Percentiles rank a stretch among this genome's conserved stretches.
Evolutionary conservation across 2,329 filamentous ascomycete species (phyloP).

Genomic region (Apiospora hydei): DNA sequence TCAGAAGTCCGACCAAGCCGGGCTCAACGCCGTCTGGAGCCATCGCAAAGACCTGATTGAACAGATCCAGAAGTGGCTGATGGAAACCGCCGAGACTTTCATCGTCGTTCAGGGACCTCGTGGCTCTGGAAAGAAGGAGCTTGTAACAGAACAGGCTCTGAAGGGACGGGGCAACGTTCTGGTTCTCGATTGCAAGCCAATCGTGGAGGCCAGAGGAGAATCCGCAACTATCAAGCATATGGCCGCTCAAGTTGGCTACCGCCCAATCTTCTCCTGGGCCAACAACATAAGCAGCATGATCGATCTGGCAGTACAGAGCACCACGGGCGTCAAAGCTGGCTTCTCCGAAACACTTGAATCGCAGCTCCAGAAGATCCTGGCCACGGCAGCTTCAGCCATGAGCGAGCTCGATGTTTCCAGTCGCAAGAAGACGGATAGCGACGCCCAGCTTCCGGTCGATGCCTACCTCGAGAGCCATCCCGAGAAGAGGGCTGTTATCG

Average conservation of each 20-base stretch:
- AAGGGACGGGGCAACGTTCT: constrained; percentile 79
- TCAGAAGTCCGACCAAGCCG: constrained; percentile 68
- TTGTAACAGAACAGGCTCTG: constrained; percentile 85
- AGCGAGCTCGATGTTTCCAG: constrained; percentile 77
- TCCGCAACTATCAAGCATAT: constrained; percentile 83
- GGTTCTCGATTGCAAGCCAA: constrained; percentile 89
- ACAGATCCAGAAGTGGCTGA: constrained; percentile 83
- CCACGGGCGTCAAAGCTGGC: constrained; percentile 91
- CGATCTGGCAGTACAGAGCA: constrained; percentile 91
- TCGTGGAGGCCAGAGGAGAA: constrained; percentile 90
- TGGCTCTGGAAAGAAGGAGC: constrained; percentile 88
- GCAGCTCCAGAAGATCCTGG: constrained; percentile 87
- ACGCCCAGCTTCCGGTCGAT: constrained; percentile 77
- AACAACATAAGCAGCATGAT: constrained; percentile 93
- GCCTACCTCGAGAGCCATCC: constrained; percentile 91
- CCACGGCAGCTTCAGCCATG: constrained; percentile 81
- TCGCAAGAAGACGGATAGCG: constrained; percentile 76
- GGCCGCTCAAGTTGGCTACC: constrained; percentile 84
- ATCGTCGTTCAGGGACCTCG: constrained; percentile 92
- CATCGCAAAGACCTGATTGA: constrained; percentile 84
- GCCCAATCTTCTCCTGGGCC: constrained; percentile 94
- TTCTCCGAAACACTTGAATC: constrained; percentile 93
- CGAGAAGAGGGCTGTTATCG: constrained; percentile 80
- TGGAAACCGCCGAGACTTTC: constrained; percentile 89
- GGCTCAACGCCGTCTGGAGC: constrained; percentile 84